Conservation (phyloP, 1,139 yeast genomes). For the Nakaseomyces sp. region DNA sequence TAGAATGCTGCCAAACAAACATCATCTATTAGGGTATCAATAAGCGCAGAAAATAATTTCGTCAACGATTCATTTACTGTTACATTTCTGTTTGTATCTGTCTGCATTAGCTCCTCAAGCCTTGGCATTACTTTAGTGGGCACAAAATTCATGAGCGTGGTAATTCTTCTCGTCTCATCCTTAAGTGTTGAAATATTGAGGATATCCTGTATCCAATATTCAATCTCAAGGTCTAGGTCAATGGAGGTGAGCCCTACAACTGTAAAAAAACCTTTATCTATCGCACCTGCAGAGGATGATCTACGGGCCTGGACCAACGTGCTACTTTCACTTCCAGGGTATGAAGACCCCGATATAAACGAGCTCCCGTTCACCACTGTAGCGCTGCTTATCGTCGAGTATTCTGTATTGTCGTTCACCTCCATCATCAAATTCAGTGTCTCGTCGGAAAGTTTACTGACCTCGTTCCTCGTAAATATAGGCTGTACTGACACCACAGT, state of each 20-base stretch:
- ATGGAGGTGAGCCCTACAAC: slow-evolving; percentile 5
- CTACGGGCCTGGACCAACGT: background rate
- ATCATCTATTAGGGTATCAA: slow-evolving; percentile 29
- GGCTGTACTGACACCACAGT: slow-evolving; percentile 97
- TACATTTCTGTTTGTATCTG: slow-evolving; percentile 14
- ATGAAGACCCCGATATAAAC: background rate
- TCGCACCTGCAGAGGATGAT: background rate
- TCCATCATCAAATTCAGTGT: slow-evolving; percentile 51
- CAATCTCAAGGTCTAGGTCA: slow-evolving; percentile 26
- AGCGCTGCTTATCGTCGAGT: slow-evolving; percentile 38
- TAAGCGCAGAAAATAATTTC: slow-evolving; percentile 24
- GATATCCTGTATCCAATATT: slow-evolving; percentile 30
- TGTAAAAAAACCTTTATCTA: slow-evolving; percentile 2
- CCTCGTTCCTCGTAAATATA: slow-evolving; percentile 82
- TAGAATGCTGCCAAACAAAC: slow-evolving; percentile 25
- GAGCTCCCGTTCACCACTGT: slow-evolving; percentile 17
- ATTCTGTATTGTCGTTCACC: slow-evolving; percentile 77
- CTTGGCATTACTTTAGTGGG: slow-evolving; percentile 19
- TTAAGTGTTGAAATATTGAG: slow-evolving; percentile 26
- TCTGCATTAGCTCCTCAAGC: slow-evolving; percentile 13
- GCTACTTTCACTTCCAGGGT: slow-evolving; percentile 1
- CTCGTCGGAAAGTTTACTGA: slow-evolving; percentile 74
- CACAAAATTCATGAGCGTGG: slow-evolving; percentile 19
- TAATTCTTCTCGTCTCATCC: slow-evolving; percentile 24
- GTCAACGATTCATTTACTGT: slow-evolving; percentile 23